Evolutionary conservation across 345 rosid species (phyloP), one percentile per base, ranked within the genome.

Genomic region (Gossypium raimondii): DNA sequence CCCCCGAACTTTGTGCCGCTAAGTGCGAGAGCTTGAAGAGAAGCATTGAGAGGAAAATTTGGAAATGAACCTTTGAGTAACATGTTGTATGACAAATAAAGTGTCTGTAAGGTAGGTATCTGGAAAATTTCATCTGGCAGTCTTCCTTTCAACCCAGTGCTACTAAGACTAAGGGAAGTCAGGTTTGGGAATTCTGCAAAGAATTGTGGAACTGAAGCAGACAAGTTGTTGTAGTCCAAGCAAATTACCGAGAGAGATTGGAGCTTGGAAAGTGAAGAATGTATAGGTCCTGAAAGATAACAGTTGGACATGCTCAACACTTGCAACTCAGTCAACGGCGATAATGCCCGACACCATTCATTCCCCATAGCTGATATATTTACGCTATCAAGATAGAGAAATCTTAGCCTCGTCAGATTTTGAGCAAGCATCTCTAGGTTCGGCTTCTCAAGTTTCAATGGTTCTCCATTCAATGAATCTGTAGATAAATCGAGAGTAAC

Each of bases 251-350:
- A 79, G 5, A 85, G 78, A 64, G 44, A 77, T 6, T 2, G 50
- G 58, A 82, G 67, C 14, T 16, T 70, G 0, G 50, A 25, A 9
- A 85, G 69, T 17, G 86, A 86, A 56, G 62, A 4, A 70, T 78
- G 14, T 0, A 76, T 73, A 11, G 81, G 78, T 25, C 80, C 92
- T 0, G 81, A 69, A 61, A 85, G 79, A 22, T 5, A 29, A 72
- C 87, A 89, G 45, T 51, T 29, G 51, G 74, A 25, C 81, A 81
- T 74, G 79, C 92, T 88, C 77, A 86, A 52, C 2, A 25, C 81
- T 60, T 25, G 75, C 58, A 86, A 67, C 24, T 84, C 78, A 1
- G 75, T 79, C 74, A 86, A 25, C 1, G 78, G 79, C 2, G 81
- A 73, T 3, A 86, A 11, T 3, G 77, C 81, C 17, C 48, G 75